phyloP scores from a whole-genome alignment of 1,139 yeast species.

The Saccharomyces hybrid region DNA sequence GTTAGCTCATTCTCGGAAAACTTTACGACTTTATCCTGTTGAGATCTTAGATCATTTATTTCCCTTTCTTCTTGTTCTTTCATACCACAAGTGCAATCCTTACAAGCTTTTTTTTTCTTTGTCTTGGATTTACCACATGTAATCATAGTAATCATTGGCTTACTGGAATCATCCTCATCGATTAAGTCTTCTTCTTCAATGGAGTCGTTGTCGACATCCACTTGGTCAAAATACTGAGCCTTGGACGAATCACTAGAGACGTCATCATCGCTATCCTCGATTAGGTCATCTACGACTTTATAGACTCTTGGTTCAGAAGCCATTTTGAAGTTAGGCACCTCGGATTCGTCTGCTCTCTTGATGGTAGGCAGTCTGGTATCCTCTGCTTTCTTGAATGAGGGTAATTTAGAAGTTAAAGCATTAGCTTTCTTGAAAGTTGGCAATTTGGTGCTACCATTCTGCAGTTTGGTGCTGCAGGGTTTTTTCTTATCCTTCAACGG shows the following conservation, averaged over 20 bases:
- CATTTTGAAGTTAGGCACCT: slow-evolving; percentile 10
- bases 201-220: slow-evolving; percentile 39
- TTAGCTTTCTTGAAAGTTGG: slow-evolving; percentile 11
- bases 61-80: slow-evolving; percentile 71
- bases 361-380: slow-evolving; percentile 5
- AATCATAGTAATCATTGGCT: slow-evolving; percentile 32
- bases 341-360: slow-evolving; percentile 4
- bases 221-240: slow-evolving; percentile 48
- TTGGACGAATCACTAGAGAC: slow-evolving; percentile 31
- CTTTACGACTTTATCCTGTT: slow-evolving; percentile 33
- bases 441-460: slow-evolving; percentile 3
- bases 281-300: slow-evolving; percentile 4
- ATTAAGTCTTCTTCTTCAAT: slow-evolving; percentile 44
- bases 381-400: slow-evolving; percentile 1
- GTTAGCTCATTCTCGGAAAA: slow-evolving; percentile 26
- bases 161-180: slow-evolving; percentile 30
- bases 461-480: background rate
- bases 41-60: slow-evolving; percentile 42
- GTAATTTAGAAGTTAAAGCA: background rate
- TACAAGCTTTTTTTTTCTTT: slow-evolving; percentile 80
- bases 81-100: slow-evolving; percentile 95
- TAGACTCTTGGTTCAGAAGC: background rate
- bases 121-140: slow-evolving; percentile 37
- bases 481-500: slow-evolving; percentile 11
- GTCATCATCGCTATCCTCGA: slow-evolving; percentile 20